Percentiles rank a stretch among this genome's conserved stretches.
Conservation (phyloP, 805 yeast genomes). For the Kodamaea neixiangensis region DNA sequence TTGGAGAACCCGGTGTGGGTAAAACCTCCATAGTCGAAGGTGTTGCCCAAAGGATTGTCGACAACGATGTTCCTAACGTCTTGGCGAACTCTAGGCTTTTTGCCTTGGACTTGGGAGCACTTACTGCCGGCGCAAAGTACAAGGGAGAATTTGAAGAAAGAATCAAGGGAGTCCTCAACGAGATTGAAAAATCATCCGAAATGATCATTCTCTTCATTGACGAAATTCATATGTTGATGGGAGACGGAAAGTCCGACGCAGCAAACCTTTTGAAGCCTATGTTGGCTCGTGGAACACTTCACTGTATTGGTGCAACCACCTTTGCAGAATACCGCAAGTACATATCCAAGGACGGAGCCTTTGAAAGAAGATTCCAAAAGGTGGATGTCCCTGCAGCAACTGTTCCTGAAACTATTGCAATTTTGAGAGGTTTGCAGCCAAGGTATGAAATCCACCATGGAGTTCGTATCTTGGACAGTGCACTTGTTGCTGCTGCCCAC, state of each 20-base stretch:
- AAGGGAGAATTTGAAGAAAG: conserved; percentile 99
- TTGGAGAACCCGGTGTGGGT: conserved; percentile 99
- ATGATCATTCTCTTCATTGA: conserved; percentile 91
- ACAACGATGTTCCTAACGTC: conserved; percentile 91
- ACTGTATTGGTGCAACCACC: conserved; percentile 98
- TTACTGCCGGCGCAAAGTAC: conserved; percentile 98
- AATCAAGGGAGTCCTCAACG: conserved; percentile 92
- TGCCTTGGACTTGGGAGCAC: conserved; percentile 91
- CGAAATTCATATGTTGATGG: conserved; percentile 99
- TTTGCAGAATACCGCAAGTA: conserved; percentile 90
- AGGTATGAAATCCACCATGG: conserved; percentile 97
- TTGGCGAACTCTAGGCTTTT: conserved; percentile 78
- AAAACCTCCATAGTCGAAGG: conserved; percentile 98
- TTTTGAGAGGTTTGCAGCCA: conserved; percentile 92
- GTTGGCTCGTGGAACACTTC: conserved; percentile 93
- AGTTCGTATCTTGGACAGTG: conserved; percentile 92
- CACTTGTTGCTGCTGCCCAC: conserved; percentile 91
- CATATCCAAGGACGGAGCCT: conserved; percentile 96
- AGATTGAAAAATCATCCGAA: conserved; percentile 83
- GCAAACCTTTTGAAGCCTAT: conserved; percentile 97
- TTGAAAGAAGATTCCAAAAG: conserved; percentile 97
- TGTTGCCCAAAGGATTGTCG: conserved; percentile 95
- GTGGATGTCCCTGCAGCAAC: conserved; percentile 96
- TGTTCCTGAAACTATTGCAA: conserved; percentile 89
- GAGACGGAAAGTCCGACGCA: conserved; percentile 96